A percentile compares a stretch with the other conserved stretches of the same genome.
Evolutionary conservation across 1,139 yeast species (phyloP).

Genomic region (Kazachstania sp.): DNA sequence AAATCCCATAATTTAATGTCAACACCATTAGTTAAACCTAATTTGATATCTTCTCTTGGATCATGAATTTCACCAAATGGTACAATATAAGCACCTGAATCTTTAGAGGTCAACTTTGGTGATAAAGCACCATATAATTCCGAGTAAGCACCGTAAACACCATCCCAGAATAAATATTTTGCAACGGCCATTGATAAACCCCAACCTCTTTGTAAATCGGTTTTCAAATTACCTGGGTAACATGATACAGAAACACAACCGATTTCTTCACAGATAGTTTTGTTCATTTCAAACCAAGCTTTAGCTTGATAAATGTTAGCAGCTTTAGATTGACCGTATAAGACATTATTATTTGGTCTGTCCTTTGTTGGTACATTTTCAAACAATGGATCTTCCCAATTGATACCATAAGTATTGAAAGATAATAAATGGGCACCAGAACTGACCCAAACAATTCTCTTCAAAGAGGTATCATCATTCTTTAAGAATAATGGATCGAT

Average conservation of each 20-base stretch:
- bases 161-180: slow-evolving; percentile 19
- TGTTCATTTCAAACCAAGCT: slow-evolving; percentile 36
- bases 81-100: slow-evolving; percentile 32
- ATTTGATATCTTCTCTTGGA: slow-evolving; percentile 25
- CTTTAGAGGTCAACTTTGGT: slow-evolving; percentile 31
- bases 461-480: slow-evolving; percentile 17
- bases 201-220: slow-evolving; percentile 37
- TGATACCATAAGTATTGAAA: slow-evolving; percentile 35
- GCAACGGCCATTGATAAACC: slow-evolving; percentile 8
- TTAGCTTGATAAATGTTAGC: slow-evolving; percentile 37
- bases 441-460: slow-evolving; percentile 42
- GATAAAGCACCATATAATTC: slow-evolving; percentile 33
- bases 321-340: slow-evolving; percentile 43
- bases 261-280: slow-evolving; percentile 23
- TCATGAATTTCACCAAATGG: slow-evolving; percentile 26
- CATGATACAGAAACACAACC: slow-evolving; percentile 35
- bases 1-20: slow-evolving; percentile 22
- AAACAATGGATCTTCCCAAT: slow-evolving; percentile 34
- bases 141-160: slow-evolving; percentile 37
- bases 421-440: slow-evolving; percentile 36
- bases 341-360: slow-evolving; percentile 14
- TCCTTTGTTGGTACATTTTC: slow-evolving; percentile 25
- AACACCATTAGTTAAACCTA: slow-evolving; percentile 22
- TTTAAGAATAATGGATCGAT: slow-evolving; percentile 38
- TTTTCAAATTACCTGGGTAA: slow-evolving; percentile 42